Evolutionary conservation across 2,329 filamentous ascomycete species (phyloP).

Genomic region (Monilinia vaccinii-corymbosi): DNA sequence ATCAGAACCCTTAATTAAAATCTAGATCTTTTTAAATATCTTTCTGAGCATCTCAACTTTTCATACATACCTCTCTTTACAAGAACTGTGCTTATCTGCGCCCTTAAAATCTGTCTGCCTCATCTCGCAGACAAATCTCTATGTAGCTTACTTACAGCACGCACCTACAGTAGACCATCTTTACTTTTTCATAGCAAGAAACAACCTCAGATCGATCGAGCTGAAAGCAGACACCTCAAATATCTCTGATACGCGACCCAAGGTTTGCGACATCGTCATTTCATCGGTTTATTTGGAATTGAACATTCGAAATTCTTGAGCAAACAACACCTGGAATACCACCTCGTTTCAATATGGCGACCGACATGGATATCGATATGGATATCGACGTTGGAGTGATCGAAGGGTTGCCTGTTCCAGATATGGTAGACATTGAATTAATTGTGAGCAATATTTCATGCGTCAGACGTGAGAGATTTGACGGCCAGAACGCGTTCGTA

Average conservation of each 20-base stretch:
- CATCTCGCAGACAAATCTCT: neutral
- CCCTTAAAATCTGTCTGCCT: neutral
- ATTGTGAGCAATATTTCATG: neutral
- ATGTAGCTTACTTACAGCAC: neutral
- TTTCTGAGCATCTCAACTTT: neutral
- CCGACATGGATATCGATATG: slow-evolving; percentile 66
- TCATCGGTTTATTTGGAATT: neutral
- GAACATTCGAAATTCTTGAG: neutral
- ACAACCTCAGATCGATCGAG: neutral
- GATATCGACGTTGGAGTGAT: slow-evolving; percentile 56
- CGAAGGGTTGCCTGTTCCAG: slow-evolving; percentile 22
- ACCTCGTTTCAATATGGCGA: slow-evolving; percentile 20
- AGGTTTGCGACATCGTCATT: neutral
- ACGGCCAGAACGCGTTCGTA: neutral
- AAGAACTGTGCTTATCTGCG: too few relatives aligned
- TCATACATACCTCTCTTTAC: neutral
- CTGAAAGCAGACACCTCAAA: neutral
- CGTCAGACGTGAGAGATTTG: neutral
- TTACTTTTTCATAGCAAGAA: neutral
- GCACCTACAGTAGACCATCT: neutral
- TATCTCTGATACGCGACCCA: neutral
- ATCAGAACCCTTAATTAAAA: too few relatives aligned
- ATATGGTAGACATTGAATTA: slow-evolving; percentile 9
- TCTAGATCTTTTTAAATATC: neutral
- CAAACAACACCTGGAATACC: neutral